Evolutionary conservation across 345 rosid genomes (phyloP).

Genomic region (Erucastrum elatum): DNA sequence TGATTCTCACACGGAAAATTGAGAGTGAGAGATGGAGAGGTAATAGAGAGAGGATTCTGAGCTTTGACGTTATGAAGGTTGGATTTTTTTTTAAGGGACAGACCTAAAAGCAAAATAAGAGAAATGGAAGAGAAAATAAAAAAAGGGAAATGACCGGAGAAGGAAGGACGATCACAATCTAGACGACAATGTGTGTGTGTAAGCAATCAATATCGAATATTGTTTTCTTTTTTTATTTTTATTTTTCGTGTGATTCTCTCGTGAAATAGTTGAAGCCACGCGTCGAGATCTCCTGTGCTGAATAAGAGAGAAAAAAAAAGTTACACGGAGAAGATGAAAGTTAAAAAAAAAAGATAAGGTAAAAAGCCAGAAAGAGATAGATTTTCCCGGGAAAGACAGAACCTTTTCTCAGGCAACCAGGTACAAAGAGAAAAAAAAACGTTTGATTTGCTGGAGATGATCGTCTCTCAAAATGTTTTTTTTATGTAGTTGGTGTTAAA

Average conservation of each 20-base stretch:
- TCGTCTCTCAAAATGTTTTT: slow-evolving; percentile 1
- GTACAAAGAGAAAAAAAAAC: background rate
- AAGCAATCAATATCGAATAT: slow-evolving; percentile 35
- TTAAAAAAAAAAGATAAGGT: background rate
- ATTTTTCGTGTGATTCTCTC: slow-evolving; percentile 3
- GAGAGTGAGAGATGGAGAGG: background rate
- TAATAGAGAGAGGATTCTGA: slow-evolving; percentile 27
- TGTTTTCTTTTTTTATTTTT: background rate
- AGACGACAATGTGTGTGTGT: slow-evolving; percentile 9
- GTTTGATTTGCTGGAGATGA: background rate
- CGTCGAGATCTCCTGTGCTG: slow-evolving; percentile 4
- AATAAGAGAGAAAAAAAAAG: background rate
- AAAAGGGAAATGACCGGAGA: slow-evolving; percentile 7
- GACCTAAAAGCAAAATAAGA: slow-evolving; percentile 1
- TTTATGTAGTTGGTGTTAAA: no score
- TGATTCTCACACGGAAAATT: slow-evolving; percentile 35
- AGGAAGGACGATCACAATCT: slow-evolving; percentile 18
- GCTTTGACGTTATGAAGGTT: slow-evolving; percentile 56
- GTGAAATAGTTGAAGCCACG: slow-evolving; percentile 15
- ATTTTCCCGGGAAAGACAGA: slow-evolving; percentile 36
- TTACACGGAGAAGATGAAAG: background rate
- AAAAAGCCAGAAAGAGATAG: slow-evolving; percentile 25
- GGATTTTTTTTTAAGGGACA: slow-evolving; percentile 50
- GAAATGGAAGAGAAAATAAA: background rate
- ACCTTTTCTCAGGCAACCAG: slow-evolving; percentile 12